Evolutionary conservation across 179 eudicot genomes (phyloP).

Genomic region (Silene noctiflora): DNA sequence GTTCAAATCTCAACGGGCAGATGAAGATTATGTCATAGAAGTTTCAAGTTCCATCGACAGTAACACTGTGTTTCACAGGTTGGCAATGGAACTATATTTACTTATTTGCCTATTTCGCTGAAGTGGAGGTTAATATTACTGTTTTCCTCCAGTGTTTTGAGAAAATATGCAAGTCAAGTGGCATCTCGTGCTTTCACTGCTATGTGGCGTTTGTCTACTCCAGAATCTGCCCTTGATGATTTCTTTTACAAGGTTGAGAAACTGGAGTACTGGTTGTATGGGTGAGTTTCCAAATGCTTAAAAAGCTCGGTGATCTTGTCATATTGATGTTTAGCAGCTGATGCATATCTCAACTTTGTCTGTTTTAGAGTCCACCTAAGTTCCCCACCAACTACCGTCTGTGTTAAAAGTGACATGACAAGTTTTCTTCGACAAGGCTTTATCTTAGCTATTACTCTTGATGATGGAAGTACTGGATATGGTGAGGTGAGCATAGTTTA

Average conservation of each 20-base stretch:
- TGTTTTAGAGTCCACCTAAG: constrained; percentile 60
- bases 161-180: constrained; percentile 54
- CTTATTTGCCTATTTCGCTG: constrained; percentile 6
- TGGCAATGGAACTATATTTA: constrained; percentile 9
- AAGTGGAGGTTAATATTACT: constrained; percentile 19
- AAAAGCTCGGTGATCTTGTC: neutral
- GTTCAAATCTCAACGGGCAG: constrained; percentile 48
- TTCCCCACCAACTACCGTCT: constrained; percentile 79
- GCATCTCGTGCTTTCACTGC: constrained; percentile 53
- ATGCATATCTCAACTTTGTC: constrained; percentile 19
- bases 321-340: constrained; percentile 8
- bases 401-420: constrained; percentile 26
- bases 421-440: constrained; percentile 70
- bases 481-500: constrained; percentile 68
- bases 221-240: constrained; percentile 31
- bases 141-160: constrained; percentile 51
- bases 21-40: constrained; percentile 76
- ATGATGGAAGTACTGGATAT: constrained; percentile 80
- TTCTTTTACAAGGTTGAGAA: constrained; percentile 40
- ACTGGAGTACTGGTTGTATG: constrained; percentile 61
- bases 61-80: constrained; percentile 84
- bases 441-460: constrained; percentile 61
- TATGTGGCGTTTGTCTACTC: constrained; percentile 43
- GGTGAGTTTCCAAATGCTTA: constrained; percentile 40
- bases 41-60: constrained; percentile 70